Evolutionary conservation across 1,139 yeast genomes (phyloP).

Genomic region (Hyphopichia pseudoburtonii): DNA sequence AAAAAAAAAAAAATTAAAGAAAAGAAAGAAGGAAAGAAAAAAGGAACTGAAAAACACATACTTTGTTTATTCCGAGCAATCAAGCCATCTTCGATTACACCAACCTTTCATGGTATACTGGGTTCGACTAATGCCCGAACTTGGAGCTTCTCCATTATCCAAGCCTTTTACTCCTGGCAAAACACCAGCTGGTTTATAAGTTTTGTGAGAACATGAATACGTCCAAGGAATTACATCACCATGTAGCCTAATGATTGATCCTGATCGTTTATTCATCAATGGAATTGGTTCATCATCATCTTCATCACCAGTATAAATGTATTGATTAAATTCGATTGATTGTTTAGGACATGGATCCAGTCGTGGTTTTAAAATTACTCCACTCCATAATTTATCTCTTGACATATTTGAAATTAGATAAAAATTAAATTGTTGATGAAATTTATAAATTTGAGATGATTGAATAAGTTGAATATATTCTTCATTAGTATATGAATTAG

Average conservation of each 20-base stretch:
- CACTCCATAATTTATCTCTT: constrained; percentile 50
- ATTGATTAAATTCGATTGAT: constrained; percentile 22
- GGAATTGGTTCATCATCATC: constrained; percentile 8
- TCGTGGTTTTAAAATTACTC: constrained; percentile 50
- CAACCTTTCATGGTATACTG: constrained; percentile 58
- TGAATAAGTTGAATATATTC: constrained; percentile 16
- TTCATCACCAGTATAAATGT: constrained; percentile 19
- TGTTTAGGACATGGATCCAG: constrained; percentile 31
- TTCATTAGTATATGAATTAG: constrained; percentile 27
- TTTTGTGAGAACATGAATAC: not conserved
- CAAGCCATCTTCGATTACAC: constrained; percentile 50
- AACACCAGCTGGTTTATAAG: constrained; percentile 39
- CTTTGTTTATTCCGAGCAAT: constrained; percentile 9
- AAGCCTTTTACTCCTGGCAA: constrained; percentile 20
- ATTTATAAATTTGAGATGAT: constrained; percentile 8
- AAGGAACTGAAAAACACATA: not conserved
- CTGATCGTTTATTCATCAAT: not conserved
- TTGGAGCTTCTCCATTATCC: constrained; percentile 38
- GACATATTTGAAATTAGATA: constrained; percentile 36
- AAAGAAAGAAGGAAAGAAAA: not conserved
- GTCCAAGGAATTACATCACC: constrained; percentile 44
- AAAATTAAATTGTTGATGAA: constrained; percentile 28
- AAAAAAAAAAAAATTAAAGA: not conserved
- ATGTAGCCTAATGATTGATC: constrained; percentile 12
- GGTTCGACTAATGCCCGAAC: constrained; percentile 36